These are phyloP conservation scores for Talaromyces verruculosus DNA, from an alignment of 2,329 filamentous ascomycete species.

Conservation along the genomic window DNA sequence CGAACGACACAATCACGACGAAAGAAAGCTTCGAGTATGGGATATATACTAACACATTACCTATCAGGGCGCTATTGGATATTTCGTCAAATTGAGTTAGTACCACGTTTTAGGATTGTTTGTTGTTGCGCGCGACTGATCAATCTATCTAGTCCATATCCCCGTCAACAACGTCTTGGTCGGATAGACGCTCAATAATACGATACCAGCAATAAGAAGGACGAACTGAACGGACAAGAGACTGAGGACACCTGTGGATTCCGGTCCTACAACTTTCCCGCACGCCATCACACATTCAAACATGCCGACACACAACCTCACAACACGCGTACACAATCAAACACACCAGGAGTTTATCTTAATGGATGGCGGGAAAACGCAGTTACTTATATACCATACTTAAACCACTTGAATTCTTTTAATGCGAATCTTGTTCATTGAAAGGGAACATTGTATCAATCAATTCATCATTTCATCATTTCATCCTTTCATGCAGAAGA, in stretches of 20 bases:
- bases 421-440: background rate
- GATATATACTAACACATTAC: constrained; percentile 16
- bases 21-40: background rate
- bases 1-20: constrained; percentile 10
- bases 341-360: constrained; percentile 1
- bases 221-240: background rate
- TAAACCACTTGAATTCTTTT: background rate
- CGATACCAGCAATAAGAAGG: background rate
- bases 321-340: background rate
- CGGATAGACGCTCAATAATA: constrained; percentile 40
- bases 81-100: constrained; percentile 61
- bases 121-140: background rate
- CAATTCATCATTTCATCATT: background rate
- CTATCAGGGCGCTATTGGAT: constrained; percentile 54
- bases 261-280: too few species aligned
- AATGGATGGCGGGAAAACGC: background rate
- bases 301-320: background rate
- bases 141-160: constrained; percentile 45
- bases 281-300: too few species aligned
- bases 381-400: constrained; percentile 6
- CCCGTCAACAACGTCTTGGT: constrained; percentile 54
- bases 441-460: background rate
- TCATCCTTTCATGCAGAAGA: constrained; percentile 3
- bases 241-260: too few species aligned
- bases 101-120: constrained; percentile 20